Evolutionary conservation across 1,284 basidiomycete genomes (phyloP).

Genomic region (Fereydounia khargensis): DNA sequence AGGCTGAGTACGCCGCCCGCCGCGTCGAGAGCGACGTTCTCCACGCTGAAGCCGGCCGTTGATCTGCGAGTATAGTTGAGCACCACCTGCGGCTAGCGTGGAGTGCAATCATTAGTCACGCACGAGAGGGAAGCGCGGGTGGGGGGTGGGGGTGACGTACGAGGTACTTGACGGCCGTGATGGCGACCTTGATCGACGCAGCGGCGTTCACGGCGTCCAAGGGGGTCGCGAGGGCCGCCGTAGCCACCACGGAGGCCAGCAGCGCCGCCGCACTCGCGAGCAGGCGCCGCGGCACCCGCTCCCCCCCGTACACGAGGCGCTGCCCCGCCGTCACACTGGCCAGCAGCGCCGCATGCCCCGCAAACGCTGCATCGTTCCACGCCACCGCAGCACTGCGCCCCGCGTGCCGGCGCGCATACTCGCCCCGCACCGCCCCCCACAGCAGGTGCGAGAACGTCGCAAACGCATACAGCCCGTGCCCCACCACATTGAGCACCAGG

Average conservation of each 20-base stretch:
- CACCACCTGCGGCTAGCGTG: conserved; percentile 48
- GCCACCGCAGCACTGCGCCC: conserved; percentile 31
- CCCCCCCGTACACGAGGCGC: not conserved
- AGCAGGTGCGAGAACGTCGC: conserved; percentile 33
- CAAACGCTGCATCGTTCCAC: conserved; percentile 41
- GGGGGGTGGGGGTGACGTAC: too few species aligned
- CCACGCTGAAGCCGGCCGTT: conserved; percentile 58
- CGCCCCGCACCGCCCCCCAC: conserved; percentile 17
- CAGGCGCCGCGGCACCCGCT: not conserved
- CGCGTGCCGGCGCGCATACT: conserved; percentile 29
- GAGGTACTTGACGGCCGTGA: conserved; percentile 57
- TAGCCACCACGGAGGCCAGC: conserved; percentile 1
- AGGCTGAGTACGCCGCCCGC: conserved; percentile 55
- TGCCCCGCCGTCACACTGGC: conserved; percentile 9
- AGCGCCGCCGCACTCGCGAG: conserved; percentile 7
- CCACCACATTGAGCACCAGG: conserved; percentile 37
- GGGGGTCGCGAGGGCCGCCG: conserved; percentile 9
- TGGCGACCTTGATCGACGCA: conserved; percentile 57
- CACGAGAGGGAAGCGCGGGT: conserved; percentile 5
- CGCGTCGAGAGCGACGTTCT: conserved; percentile 58
- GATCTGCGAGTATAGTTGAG: conserved; percentile 56
- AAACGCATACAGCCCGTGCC: conserved; percentile 39
- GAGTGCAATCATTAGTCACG: conserved; percentile 1
- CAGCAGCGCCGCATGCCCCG: conserved; percentile 29
- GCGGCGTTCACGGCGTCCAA: conserved; percentile 39